These are phyloP conservation scores for Phytophthora tubulina DNA, from an alignment of 352 stramenopile genomes.

Conservation along the genomic window DNA sequence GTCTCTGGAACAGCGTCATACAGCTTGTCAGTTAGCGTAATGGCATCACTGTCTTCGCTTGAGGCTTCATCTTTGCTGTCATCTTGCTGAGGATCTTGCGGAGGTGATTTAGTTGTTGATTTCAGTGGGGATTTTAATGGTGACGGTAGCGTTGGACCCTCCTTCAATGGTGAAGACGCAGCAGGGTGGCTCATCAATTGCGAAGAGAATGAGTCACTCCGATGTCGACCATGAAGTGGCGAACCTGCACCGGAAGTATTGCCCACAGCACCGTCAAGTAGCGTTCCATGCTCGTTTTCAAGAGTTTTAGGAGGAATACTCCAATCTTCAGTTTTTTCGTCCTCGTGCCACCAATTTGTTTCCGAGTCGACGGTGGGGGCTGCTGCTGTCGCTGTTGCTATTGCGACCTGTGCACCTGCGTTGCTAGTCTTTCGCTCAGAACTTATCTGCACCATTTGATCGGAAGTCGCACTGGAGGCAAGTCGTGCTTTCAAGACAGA, in stretches of 20 bases:
- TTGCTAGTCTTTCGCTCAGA: constrained; percentile 28
- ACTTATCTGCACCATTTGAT: constrained; percentile 30
- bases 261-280: background rate
- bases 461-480: constrained; percentile 19
- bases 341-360: constrained; percentile 25
- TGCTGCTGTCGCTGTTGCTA: background rate
- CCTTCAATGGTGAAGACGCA: constrained; percentile 11
- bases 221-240: background rate
- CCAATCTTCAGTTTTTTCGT: constrained; percentile 2
- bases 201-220: constrained; percentile 11
- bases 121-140: constrained; percentile 14
- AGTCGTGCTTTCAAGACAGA: constrained; percentile 33
- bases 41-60: background rate
- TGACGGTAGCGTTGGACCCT: constrained; percentile 27
- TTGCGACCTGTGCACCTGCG: background rate
- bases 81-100: background rate
- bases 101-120: background rate
- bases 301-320: background rate
- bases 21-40: background rate
- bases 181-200: constrained; percentile 4
- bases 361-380: background rate
- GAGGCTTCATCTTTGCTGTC: background rate
- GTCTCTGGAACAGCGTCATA: constrained; percentile 6
- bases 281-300: background rate
- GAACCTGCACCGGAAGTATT: constrained; percentile 4